These are phyloP conservation scores for Microsporum canis DNA, from an alignment of 2,329 filamentous ascomycete species.

Conservation along the genomic window DNA sequence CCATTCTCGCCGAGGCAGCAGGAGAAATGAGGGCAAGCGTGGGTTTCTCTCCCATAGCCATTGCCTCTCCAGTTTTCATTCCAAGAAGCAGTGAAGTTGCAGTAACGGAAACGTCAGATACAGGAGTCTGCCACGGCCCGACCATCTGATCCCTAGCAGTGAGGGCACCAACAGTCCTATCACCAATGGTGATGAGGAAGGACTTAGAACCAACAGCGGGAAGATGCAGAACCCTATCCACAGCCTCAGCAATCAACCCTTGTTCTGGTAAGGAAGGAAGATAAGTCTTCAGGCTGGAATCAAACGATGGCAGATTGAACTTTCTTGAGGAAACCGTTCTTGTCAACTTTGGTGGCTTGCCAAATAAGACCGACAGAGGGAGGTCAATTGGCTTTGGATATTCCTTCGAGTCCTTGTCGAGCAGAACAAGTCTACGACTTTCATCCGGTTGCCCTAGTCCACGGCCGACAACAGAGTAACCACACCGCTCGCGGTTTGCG, in stretches of 20 bases:
- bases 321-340: constrained; percentile 60
- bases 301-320: constrained; percentile 57
- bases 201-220: constrained; percentile 93
- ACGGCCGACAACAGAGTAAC: constrained; percentile 80
- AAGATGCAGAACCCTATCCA: constrained; percentile 68
- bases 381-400: constrained; percentile 74
- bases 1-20: constrained; percentile 87
- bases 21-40: constrained; percentile 80
- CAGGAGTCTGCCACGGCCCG: constrained; percentile 88
- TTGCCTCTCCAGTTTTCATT: constrained; percentile 77
- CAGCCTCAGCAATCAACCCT: constrained; percentile 54
- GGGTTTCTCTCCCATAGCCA: constrained; percentile 93
- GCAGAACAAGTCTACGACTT: constrained; percentile 62
- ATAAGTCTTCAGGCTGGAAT: constrained; percentile 59
- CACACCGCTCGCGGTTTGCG: constrained; percentile 70
- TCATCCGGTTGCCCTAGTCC: constrained; percentile 56
- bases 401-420: constrained; percentile 64
- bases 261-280: constrained; percentile 44
- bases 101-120: constrained; percentile 88
- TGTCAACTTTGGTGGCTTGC: constrained; percentile 72
- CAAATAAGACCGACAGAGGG: constrained; percentile 79
- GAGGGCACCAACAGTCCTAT: constrained; percentile 81
- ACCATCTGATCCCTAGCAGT: constrained; percentile 90
- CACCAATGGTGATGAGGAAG: constrained; percentile 93
- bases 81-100: constrained; percentile 65